Percentiles rank a stretch among this genome's conserved stretches.
These are phyloP conservation scores for Oryza meyeriana DNA, from an alignment of 176 grass and related monocot species.

Conservation along the genomic window DNA sequence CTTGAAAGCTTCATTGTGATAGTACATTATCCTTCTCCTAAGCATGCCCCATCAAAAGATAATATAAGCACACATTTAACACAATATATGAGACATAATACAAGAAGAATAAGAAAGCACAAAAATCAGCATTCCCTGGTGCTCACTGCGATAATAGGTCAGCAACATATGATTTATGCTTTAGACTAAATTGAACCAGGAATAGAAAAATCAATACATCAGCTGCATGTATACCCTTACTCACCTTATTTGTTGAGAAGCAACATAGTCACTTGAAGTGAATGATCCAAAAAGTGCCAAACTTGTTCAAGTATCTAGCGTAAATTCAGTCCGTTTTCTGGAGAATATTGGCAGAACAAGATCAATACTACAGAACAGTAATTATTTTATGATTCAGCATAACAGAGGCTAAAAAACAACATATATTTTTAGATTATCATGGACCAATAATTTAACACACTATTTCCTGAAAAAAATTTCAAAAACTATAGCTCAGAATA, in stretches of 20 bases:
- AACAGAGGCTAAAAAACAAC: not conserved
- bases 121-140: not conserved
- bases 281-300: conserved; percentile 90
- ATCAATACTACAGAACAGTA: conserved; percentile 3
- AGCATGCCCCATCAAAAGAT: conserved; percentile 30
- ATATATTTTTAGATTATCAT: not conserved
- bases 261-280: conserved; percentile 83
- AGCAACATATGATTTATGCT: not conserved
- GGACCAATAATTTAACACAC: not conserved
- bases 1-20: conserved; percentile 96
- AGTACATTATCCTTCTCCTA: conserved; percentile 99
- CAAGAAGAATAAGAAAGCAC: not conserved
- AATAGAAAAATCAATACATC: not conserved
- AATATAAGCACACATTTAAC: not conserved
- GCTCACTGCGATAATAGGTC: not conserved
- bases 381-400: not conserved
- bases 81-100: conserved; percentile 8
- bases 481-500: not conserved
- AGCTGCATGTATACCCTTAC: conserved; percentile 27
- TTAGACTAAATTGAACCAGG: not conserved
- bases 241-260: conserved; percentile 84
- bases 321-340: conserved; percentile 68
- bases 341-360: not conserved
- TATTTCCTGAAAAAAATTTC: conserved; percentile 1
- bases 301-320: conserved; percentile 76